Conservation (phyloP, 768 basidiomycete genomes). For the Rhodosporidiobolus odoratus region DNA sequence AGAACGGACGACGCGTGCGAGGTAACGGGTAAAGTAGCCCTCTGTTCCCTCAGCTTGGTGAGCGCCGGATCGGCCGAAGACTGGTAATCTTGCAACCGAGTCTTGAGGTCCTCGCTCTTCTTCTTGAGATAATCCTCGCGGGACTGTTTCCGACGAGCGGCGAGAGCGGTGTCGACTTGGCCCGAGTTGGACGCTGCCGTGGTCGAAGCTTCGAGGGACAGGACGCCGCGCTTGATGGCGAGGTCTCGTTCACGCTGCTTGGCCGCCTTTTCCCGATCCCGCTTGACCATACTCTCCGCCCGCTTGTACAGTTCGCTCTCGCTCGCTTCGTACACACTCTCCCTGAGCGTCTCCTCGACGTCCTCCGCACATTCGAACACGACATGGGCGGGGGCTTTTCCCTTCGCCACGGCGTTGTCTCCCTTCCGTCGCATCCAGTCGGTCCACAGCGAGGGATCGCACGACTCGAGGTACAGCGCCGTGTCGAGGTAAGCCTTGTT, state of each 20-base stretch:
- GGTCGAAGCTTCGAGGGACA: not conserved
- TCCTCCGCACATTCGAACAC: conserved; percentile 59
- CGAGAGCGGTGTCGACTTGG: conserved; percentile 12
- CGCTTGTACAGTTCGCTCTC: conserved; percentile 33
- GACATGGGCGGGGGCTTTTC: conserved; percentile 41
- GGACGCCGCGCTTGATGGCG: not conserved
- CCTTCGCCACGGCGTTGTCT: conserved; percentile 65
- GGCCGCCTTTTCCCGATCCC: conserved; percentile 28
- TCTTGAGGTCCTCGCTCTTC: conserved; percentile 60
- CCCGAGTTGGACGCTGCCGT: conserved; percentile 1
- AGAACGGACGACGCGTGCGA: conserved; percentile 64
- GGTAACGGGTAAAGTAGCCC: conserved; percentile 69
- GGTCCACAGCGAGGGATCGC: conserved; percentile 75
- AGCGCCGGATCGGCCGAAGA: conserved; percentile 53
- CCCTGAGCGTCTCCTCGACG: conserved; percentile 65
- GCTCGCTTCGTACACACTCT: conserved; percentile 49
- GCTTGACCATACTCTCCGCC: conserved; percentile 30
- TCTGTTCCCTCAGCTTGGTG: conserved; percentile 62
- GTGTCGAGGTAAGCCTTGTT: conserved; percentile 79
- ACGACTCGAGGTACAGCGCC: conserved; percentile 74
- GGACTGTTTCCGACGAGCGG: not conserved
- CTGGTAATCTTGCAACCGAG: conserved; percentile 59
- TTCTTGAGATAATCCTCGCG: conserved; percentile 43
- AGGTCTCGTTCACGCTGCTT: conserved; percentile 16
- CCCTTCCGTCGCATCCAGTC: conserved; percentile 58